Evolutionary conservation across 345 rosid genomes (phyloP).

Genomic region (Eucalyptus grandis): DNA sequence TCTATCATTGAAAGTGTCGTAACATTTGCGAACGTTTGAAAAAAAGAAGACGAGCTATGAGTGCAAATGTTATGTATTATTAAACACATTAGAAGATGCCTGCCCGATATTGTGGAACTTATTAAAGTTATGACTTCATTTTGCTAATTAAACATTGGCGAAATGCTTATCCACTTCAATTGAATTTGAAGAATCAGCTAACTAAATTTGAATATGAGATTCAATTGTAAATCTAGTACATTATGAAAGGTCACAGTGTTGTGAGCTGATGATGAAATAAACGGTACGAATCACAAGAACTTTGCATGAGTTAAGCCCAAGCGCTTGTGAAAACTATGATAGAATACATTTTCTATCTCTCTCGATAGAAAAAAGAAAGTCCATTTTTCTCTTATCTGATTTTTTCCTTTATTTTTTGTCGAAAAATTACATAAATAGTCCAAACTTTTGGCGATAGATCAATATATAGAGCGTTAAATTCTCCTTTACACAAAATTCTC

Average conservation of each 20-base stretch:
- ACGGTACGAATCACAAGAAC: background rate
- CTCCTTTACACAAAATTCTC: conserved; percentile 35
- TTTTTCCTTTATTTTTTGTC: no score
- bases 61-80: background rate
- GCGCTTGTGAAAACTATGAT: background rate
- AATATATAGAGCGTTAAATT: conserved; percentile 10
- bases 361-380: no score
- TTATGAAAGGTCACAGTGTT: background rate
- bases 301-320: background rate
- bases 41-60: background rate
- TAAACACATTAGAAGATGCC: background rate
- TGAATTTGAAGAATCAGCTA: background rate
- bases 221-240: background rate
- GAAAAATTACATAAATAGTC: background rate
- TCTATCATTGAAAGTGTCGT: background rate
- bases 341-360: background rate
- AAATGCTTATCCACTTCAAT: background rate
- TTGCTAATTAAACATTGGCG: no score
- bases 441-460: conserved; percentile 13
- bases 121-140: background rate
- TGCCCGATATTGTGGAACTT: background rate
- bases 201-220: background rate
- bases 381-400: background rate
- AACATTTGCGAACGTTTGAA: background rate
- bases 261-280: background rate